These are phyloP conservation scores for Eimeria sp. DNA, from an alignment of 169 alveolate genomes.

Conservation along the genomic window DNA sequence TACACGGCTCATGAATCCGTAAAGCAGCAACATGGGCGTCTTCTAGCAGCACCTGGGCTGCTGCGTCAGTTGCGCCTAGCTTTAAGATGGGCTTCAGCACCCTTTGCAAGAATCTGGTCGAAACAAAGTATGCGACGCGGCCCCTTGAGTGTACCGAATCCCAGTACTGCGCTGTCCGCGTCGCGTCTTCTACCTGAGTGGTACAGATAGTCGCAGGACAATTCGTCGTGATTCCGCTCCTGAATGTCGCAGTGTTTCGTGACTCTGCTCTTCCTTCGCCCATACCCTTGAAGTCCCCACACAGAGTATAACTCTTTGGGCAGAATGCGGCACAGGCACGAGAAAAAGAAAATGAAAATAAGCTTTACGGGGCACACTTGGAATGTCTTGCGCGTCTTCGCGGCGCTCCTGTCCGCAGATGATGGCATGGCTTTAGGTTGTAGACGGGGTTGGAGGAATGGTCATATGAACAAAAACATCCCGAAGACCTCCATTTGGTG, in stretches of 20 bases:
- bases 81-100: conserved; percentile 16
- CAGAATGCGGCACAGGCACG: neutral
- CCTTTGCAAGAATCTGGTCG: conserved; percentile 18
- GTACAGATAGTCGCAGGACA: neutral
- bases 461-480: neutral
- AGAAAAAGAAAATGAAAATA: too few relatives aligned
- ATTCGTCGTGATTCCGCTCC: neutral
- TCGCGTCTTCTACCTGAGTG: conserved; percentile 23
- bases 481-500: neutral
- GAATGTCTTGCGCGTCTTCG: neutral
- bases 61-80: conserved; percentile 20
- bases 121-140: conserved; percentile 38
- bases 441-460: neutral
- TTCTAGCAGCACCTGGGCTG: conserved; percentile 51
- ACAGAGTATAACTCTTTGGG: neutral
- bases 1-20: neutral
- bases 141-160: conserved; percentile 59
- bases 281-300: neutral
- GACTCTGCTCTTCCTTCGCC: neutral
- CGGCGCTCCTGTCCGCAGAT: neutral
- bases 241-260: neutral
- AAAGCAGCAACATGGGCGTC: conserved; percentile 49
- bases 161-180: conserved; percentile 41
- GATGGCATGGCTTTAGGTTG: neutral
- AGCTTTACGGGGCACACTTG: neutral